Conservation (phyloP, 2,329 filamentous ascomycete genomes). For the Calonectria pauciramosa region DNA sequence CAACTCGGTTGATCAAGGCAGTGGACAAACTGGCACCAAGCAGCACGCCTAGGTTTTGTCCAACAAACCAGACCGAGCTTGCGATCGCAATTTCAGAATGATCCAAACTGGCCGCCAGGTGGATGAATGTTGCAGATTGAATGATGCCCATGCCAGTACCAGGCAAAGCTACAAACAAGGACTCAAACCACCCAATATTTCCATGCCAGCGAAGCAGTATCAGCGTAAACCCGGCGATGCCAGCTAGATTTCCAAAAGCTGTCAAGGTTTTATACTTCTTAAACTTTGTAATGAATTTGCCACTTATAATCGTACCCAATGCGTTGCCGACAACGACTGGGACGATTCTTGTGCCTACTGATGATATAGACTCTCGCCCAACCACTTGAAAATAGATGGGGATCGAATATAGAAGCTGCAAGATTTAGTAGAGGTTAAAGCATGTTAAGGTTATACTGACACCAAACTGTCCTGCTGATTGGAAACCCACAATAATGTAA, state of each 20-base stretch:
- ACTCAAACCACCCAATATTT: background rate
- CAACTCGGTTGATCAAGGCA: slow-evolving; percentile 15
- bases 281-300: slow-evolving; percentile 5
- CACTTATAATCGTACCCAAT: slow-evolving; percentile 18
- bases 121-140: slow-evolving; percentile 24
- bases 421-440: background rate
- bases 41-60: slow-evolving; percentile 22
- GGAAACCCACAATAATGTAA: slow-evolving; percentile 15
- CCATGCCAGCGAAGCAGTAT: slow-evolving; percentile 17
- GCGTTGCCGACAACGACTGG: slow-evolving; percentile 24
- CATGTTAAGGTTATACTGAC: background rate
- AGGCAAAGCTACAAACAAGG: slow-evolving; percentile 14
- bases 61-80: slow-evolving; percentile 19
- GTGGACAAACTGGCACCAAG: slow-evolving; percentile 22
- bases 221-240: slow-evolving; percentile 10
- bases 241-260: background rate
- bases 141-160: slow-evolving; percentile 25
- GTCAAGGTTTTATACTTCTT: slow-evolving; percentile 21
- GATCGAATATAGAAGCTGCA: slow-evolving; percentile 17
- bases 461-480: slow-evolving; percentile 22
- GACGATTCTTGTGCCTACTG: slow-evolving; percentile 11
- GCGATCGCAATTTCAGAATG: slow-evolving; percentile 19
- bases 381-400: slow-evolving; percentile 26
- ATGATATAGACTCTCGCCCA: slow-evolving; percentile 19
- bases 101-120: slow-evolving; percentile 17